These are phyloP conservation scores for Tremellales sp. DNA, from an alignment of 1,284 basidiomycete genomes.

Conservation along the genomic window DNA sequence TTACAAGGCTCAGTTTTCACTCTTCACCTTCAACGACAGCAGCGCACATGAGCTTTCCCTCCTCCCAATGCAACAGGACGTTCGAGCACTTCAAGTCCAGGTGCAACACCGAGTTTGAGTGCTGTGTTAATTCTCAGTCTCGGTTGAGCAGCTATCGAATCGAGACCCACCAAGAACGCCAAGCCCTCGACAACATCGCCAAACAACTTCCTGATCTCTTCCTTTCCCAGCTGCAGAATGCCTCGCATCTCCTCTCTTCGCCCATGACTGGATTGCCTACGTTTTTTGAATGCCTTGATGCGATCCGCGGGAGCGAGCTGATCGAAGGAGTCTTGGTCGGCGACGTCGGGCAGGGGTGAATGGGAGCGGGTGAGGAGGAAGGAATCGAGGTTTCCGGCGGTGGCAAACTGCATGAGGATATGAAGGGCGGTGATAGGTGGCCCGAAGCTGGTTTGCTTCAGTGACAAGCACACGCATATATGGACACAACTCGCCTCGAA, in stretches of 20 bases:
- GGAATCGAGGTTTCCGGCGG: slow-evolving; percentile 76
- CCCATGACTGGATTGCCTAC: slow-evolving; percentile 26
- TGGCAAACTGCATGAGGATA: slow-evolving; percentile 90
- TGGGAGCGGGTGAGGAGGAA: slow-evolving; percentile 66
- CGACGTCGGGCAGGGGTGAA: slow-evolving; percentile 45
- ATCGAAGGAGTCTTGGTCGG: slow-evolving; percentile 52
- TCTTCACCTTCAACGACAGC: neutral
- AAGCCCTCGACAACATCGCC: slow-evolving; percentile 72
- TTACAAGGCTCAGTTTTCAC: neutral
- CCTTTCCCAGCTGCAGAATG: slow-evolving; percentile 72
- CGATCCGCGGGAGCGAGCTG: slow-evolving; percentile 57
- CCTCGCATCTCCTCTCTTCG: slow-evolving; percentile 51
- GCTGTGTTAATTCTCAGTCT: slow-evolving; percentile 52
- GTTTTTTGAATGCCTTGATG: slow-evolving; percentile 52
- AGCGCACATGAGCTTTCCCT: slow-evolving; percentile 64
- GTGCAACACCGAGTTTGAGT: slow-evolving; percentile 79
- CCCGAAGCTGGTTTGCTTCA: slow-evolving; percentile 57
- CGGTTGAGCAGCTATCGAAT: neutral
- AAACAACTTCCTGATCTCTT: slow-evolving; percentile 73
- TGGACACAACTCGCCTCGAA: slow-evolving; percentile 53
- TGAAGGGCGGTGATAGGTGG: slow-evolving; percentile 76
- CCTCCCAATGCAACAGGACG: slow-evolving; percentile 86
- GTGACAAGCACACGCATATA: neutral
- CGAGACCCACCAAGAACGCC: slow-evolving; percentile 67
- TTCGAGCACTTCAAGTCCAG: slow-evolving; percentile 92